Evolutionary conservation across 805 yeast genomes (phyloP).

Genomic region (Wickerhamiella parazyma): DNA sequence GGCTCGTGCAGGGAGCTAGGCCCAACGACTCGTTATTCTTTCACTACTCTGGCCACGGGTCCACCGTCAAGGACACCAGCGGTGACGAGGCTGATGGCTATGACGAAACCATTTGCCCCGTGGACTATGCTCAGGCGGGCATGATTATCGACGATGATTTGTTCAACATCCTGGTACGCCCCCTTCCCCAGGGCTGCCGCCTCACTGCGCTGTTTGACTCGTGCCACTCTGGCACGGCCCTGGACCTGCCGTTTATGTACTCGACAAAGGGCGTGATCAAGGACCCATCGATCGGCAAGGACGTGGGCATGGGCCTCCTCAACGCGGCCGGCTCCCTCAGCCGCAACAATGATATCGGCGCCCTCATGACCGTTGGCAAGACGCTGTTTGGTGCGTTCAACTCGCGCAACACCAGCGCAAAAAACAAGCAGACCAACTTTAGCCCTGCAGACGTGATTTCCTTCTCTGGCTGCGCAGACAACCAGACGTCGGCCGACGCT

Average conservation of each 20-base stretch:
- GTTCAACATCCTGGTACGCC: constrained; percentile 56
- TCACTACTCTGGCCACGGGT: constrained; percentile 84
- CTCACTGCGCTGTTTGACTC: constrained; percentile 72
- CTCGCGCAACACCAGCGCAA: constrained; percentile 12
- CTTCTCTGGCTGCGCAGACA: constrained; percentile 72
- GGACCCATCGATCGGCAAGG: constrained; percentile 67
- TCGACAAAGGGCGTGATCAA: constrained; percentile 73
- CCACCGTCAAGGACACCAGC: constrained; percentile 50
- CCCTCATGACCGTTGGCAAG: constrained; percentile 30
- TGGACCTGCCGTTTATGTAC: constrained; percentile 68
- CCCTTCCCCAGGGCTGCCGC: constrained; percentile 59
- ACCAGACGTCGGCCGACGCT: constrained; percentile 76
- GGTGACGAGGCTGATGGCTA: constrained; percentile 67
- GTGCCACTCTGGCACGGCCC: constrained; percentile 74
- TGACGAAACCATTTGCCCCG: constrained; percentile 62
- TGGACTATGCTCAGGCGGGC: constrained; percentile 56
- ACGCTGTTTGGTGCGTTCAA: constrained; percentile 13
- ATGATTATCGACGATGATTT: constrained; percentile 60
- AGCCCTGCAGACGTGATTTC: constrained; percentile 66
- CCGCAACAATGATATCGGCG: constrained; percentile 37
- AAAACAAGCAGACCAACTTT: constrained; percentile 35
- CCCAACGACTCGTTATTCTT: constrained; percentile 69
- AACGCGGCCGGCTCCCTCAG: constrained; percentile 47
- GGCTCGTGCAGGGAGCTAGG: constrained; percentile 61
- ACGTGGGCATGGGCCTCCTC: constrained; percentile 55